These are phyloP conservation scores for Ajuga reptans DNA, from an alignment of 305 asterid species.

Conservation along the genomic window DNA sequence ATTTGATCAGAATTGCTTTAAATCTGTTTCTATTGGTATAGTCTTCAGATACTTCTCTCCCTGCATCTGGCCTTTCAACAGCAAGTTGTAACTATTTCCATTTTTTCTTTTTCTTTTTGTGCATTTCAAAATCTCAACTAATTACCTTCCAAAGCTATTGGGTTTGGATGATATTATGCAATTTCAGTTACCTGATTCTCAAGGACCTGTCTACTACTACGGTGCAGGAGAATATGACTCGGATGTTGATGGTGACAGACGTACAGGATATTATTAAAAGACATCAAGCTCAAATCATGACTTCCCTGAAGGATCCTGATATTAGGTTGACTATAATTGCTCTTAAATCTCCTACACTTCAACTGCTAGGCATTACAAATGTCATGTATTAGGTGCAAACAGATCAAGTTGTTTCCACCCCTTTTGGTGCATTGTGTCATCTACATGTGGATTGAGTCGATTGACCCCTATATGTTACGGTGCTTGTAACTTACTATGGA, in stretches of 20 bases:
- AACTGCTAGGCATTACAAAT: slow-evolving; percentile 1
- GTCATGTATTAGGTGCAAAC: background rate
- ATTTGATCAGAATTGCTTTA: slow-evolving; percentile 9
- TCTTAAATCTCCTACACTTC: slow-evolving; percentile 15
- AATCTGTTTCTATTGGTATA: background rate
- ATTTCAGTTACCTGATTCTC: slow-evolving; percentile 23
- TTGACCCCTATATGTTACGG: background rate
- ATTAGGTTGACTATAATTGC: slow-evolving; percentile 47
- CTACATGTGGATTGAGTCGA: background rate
- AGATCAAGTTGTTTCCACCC: slow-evolving; percentile 16
- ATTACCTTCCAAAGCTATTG: slow-evolving; percentile 3
- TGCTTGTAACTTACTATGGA: background rate
- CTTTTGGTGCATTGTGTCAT: slow-evolving; percentile 17
- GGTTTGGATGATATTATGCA: background rate
- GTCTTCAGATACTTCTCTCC: background rate
- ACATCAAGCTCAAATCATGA: slow-evolving; percentile 89
- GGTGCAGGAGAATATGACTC: slow-evolving; percentile 86
- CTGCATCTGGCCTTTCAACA: background rate
- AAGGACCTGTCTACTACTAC: slow-evolving; percentile 19
- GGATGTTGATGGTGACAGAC: slow-evolving; percentile 92
- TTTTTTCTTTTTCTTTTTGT: background rate
- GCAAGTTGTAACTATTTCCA: background rate
- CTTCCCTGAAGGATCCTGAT: slow-evolving; percentile 91
- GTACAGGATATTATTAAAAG: slow-evolving; percentile 84
- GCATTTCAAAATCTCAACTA: slow-evolving; percentile 4